These are phyloP conservation scores for Aristolochia californica DNA, from an alignment of 164 flowering plant species.

Conservation along the genomic window DNA sequence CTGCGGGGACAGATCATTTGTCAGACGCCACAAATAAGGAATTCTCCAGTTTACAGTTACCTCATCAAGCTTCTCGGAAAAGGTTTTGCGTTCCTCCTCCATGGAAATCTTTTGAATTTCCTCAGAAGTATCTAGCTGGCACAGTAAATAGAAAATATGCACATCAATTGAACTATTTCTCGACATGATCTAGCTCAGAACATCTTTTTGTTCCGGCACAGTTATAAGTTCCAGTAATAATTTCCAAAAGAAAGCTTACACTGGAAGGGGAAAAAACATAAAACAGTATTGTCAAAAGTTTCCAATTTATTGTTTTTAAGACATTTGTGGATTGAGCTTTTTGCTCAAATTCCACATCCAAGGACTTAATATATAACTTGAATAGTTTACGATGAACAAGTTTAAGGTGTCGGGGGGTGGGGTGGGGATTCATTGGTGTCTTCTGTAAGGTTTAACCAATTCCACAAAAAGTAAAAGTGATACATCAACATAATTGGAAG, in stretches of 20 bases:
- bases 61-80: constrained; percentile 80
- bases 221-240: too few species aligned
- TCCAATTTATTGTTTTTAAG: background rate
- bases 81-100: constrained; percentile 60
- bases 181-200: too few species aligned
- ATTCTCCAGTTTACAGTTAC: too few species aligned
- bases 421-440: too few species aligned
- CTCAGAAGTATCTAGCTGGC: constrained; percentile 66
- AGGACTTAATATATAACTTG: too few species aligned
- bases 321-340: too few species aligned
- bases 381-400: too few species aligned
- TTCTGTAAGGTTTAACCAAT: too few species aligned
- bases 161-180: background rate
- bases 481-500: background rate
- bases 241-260: background rate
- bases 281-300: background rate
- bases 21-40: background rate
- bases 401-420: too few species aligned
- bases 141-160: constrained; percentile 4
- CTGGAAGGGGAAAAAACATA: background rate
- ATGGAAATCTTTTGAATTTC: constrained; percentile 58
- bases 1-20: background rate
- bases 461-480: too few species aligned
- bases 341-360: too few species aligned
- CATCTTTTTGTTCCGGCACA: too few species aligned